Conservation (phyloP, 1,139 yeast genomes). For the Yamadazyma diospyri region DNA sequence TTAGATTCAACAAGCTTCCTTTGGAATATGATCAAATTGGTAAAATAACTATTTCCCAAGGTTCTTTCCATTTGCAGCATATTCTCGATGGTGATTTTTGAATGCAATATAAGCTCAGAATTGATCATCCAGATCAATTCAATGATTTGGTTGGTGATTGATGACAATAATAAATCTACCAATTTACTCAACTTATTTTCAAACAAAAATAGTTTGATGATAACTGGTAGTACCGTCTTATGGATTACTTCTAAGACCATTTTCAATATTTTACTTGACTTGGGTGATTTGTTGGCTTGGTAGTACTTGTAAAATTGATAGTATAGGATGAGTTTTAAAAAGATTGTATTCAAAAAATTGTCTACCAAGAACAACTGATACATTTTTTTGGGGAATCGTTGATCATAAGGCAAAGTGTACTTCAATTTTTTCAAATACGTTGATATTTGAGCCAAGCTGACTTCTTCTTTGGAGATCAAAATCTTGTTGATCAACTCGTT, state of each 20-base stretch:
- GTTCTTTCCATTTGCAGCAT: neutral
- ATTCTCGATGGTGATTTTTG: conserved; percentile 3
- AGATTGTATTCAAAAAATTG: conserved; percentile 4
- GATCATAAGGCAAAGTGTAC: neutral
- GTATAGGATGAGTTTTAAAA: conserved; percentile 2
- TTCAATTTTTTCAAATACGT: neutral
- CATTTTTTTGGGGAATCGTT: conserved; percentile 1
- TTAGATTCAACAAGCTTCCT: conserved; percentile 5
- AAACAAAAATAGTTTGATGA: conserved; percentile 6
- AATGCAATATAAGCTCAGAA: conserved; percentile 2
- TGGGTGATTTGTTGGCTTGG: neutral
- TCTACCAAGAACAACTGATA: conserved; percentile 5
- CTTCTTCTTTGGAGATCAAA: neutral
- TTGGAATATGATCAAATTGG: conserved; percentile 5
- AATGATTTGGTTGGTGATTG: conserved; percentile 2
- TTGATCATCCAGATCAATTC: conserved; percentile 6
- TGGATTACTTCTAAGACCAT: conserved; percentile 3
- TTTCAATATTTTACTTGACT: neutral
- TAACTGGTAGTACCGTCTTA: conserved; percentile 4
- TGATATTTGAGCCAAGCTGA: neutral
- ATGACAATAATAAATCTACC: conserved; percentile 4
- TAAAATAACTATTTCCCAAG: conserved; percentile 5
- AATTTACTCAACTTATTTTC: conserved; percentile 3
- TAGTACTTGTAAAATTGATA: conserved; percentile 6
- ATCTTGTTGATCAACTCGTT: neutral